Evolutionary conservation across 495 filamentous ascomycete species (phyloP).

Genomic region (Thozetella sp.): DNA sequence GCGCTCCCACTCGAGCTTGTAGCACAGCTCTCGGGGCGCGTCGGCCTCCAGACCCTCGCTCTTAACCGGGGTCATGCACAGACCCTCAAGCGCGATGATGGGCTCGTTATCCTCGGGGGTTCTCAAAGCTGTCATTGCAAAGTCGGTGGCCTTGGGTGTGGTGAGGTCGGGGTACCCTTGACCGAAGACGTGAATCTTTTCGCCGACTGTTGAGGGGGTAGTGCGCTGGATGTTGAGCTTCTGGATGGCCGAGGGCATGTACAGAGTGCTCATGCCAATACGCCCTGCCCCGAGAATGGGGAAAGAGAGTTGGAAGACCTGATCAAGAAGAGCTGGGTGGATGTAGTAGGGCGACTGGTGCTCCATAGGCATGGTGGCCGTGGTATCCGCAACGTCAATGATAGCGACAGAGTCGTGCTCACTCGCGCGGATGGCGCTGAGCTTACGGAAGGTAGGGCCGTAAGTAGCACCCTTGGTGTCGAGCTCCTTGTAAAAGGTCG

Average conservation of each 20-base stretch:
- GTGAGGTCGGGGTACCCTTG: not conserved
- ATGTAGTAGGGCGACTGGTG: conserved; percentile 42
- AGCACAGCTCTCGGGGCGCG: no score
- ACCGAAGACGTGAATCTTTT: not conserved
- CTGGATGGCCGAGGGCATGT: not conserved
- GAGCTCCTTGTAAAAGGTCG: not conserved
- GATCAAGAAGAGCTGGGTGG: conserved; percentile 48
- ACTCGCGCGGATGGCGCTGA: conserved; percentile 32
- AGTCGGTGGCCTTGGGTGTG: not conserved
- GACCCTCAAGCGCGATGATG: not conserved
- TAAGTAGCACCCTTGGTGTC: conserved; percentile 24
- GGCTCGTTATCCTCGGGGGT: not conserved
- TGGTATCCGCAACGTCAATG: conserved; percentile 45
- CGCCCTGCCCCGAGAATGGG: conserved; percentile 17
- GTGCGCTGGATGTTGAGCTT: not conserved
- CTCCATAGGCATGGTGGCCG: conserved; percentile 44
- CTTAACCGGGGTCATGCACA: no score
- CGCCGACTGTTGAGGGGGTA: not conserved
- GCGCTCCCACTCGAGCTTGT: conserved; percentile 42
- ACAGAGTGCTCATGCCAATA: not conserved
- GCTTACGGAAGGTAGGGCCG: conserved; percentile 39
- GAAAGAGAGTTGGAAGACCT: conserved; percentile 39
- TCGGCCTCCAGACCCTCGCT: no score
- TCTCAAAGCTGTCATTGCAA: not conserved
- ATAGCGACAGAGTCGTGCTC: conserved; percentile 27